phyloP scores from a whole-genome alignment of 129 eudicot species.

The Arctium minus region DNA sequence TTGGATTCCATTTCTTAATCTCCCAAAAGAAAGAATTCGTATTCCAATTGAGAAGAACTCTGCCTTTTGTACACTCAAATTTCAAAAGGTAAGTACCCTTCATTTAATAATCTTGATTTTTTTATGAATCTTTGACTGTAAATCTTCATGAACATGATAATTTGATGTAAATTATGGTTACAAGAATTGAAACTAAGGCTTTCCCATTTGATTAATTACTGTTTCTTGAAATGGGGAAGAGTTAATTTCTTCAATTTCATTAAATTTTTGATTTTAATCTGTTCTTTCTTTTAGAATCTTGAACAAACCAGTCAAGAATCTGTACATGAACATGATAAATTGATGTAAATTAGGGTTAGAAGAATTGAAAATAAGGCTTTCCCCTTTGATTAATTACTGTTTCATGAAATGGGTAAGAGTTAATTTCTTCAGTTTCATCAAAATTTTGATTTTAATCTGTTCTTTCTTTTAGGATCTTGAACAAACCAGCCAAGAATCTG shows the following conservation, averaged over 20 bases:
- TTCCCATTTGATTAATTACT: neutral
- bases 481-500: slow-evolving; percentile 7
- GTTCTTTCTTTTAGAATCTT: slow-evolving; percentile 28
- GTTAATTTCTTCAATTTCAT: neutral
- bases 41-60: slow-evolving; percentile 10
- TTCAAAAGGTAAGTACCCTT: slow-evolving; percentile 28
- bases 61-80: slow-evolving; percentile 27
- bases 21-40: neutral
- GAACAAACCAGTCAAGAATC: slow-evolving; percentile 6
- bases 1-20: neutral
- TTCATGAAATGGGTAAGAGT: neutral
- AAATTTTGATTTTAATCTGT: neutral
- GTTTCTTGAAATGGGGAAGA: neutral
- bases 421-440: neutral
- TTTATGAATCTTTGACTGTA: neutral
- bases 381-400: neutral
- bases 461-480: slow-evolving; percentile 28
- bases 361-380: neutral
- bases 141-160: neutral
- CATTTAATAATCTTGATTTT: neutral
- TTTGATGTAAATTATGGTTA: neutral
- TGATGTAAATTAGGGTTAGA: neutral
- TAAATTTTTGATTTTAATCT: neutral
- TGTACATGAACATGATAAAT: neutral
- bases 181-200: neutral